Evolutionary conservation across 2,329 filamentous ascomycete species (phyloP).

Genomic region (Fusarium sp.): DNA sequence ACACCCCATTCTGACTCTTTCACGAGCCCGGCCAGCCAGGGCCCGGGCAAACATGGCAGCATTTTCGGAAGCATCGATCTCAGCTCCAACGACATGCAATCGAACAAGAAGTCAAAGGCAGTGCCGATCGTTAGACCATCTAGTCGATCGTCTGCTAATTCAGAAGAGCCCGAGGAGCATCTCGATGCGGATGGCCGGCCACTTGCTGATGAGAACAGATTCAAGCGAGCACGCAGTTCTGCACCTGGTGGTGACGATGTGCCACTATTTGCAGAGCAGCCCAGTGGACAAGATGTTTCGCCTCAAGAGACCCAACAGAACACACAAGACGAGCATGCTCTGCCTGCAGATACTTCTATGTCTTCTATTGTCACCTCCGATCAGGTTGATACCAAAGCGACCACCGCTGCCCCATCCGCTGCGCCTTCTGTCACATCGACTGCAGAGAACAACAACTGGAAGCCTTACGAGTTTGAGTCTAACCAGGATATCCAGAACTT

Average conservation of each 20-base stretch:
- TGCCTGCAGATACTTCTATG: slow-evolving; percentile 62
- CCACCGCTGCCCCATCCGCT: slow-evolving; percentile 63
- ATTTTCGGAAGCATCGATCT: slow-evolving; percentile 79
- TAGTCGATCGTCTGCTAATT: slow-evolving; percentile 57
- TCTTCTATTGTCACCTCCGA: slow-evolving; percentile 66
- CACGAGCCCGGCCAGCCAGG: slow-evolving; percentile 55
- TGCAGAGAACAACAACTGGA: slow-evolving; percentile 59
- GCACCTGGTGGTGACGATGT: slow-evolving; percentile 77
- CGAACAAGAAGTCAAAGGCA: slow-evolving; percentile 80
- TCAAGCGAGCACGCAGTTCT: slow-evolving; percentile 78
- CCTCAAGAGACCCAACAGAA: slow-evolving; percentile 26
- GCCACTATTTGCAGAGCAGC: slow-evolving; percentile 75
- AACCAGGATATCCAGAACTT: slow-evolving; percentile 62
- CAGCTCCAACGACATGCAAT: slow-evolving; percentile 70
- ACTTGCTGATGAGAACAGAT: slow-evolving; percentile 71
- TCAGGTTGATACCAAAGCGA: slow-evolving; percentile 64
- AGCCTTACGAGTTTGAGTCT: slow-evolving; percentile 70
- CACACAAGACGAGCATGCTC: slow-evolving; percentile 52
- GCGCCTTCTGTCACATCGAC: slow-evolving; percentile 65
- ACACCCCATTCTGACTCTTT: slow-evolving; percentile 69
- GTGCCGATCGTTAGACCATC: slow-evolving; percentile 81
- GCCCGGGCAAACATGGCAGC: slow-evolving; percentile 56
- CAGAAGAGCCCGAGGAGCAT: slow-evolving; percentile 39
- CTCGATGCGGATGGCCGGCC: slow-evolving; percentile 64
- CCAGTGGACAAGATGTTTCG: slow-evolving; percentile 35